Evolutionary conservation across 176 grass and related monocot species (phyloP), one percentile per base, ranked within the genome.

Genomic region (Avena atlantica): DNA sequence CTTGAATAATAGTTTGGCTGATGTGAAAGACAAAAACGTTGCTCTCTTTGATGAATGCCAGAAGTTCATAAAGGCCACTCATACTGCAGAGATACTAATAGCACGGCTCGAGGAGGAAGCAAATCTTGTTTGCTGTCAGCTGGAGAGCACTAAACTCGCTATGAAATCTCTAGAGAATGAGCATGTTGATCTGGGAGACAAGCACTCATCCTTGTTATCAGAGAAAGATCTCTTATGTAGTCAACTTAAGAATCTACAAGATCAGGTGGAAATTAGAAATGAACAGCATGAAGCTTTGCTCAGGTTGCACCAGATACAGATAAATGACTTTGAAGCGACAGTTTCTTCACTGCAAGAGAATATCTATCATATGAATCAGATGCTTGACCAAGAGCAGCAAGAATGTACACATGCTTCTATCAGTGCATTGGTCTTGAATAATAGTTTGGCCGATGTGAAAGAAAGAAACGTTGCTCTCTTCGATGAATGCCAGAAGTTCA

Each of bases 1-100:
- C 50, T 91, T 95, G 64, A 48, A 95, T 48, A 91, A 74, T 63
- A 92, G 83, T 86, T 90, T 92, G 78, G 79, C 60, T 15, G 91
- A 95, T 70, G 81, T 75, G 47, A 50, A 81, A 87, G 90, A 86
- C 19, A 89, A 80, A 57, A 89, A 92, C 36, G 81, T 78, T 24
- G 51, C 51, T 78, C 82, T 91, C 59, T 81, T 80, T 9, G 40
- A 70, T 77, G 82, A 88, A 88, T 85, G 70, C 50, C 78, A 88
- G 90, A 86, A 87, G 76, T 81, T 89, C 53, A 60, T 89, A 76
- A 51, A 85, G 27, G 62, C 78, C 36, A 85, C 86, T 87, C 42
- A 78, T 74, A 68, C 70, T 29, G 68, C 89, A 45, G 87, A 91
- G 53, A 27, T 24, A 76, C 71, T 87, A 57, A 85, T 95, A 79